Evolutionary conservation across 441 rosid genomes (phyloP), one percentile per base, ranked within the genome.

Genomic region (Populus tomentosa): DNA sequence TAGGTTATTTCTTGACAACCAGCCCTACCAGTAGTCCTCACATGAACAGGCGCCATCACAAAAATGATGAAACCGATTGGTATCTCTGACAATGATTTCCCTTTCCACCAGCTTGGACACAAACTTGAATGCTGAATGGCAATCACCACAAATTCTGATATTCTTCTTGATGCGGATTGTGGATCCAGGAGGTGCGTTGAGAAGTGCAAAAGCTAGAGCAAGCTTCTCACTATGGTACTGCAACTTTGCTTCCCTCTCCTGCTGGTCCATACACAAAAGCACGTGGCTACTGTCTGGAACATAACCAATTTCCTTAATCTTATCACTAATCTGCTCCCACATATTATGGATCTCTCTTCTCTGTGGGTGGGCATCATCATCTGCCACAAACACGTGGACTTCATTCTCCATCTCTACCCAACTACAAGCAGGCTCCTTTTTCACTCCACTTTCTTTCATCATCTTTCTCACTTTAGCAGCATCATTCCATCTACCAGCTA

Each of bases 391-490:
- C 75, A 87, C 77, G 78, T 85, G 89, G 66, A 79, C 82, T 33
- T 77, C 80, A 73, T 92, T 89, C 75, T 67, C 87, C 63, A 90
- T 78, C 71, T 88, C 87, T 69, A 91, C 82, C 94, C 94, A 91
- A 76, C 97, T 93, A 80, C 88, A 89, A 32, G 93, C 94, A 23
- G 96, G 93, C 79, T 90, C 89, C 85, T 90, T 91, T 67, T 79
- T 79, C 73, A 91, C 89, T 75, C 89, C 88, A 36, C 68, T 81
- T 75, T 84, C 82, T 82, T 79, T 85, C 94, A 91, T 90, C 80
- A 78, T 75, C 78, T 84, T 93, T 65, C 97, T 85, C 28, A 85
- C 77, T 74, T 80, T 80, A 36, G 83, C 78, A 68, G 79, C 90
- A 63, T 84, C 87, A 33, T 67, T 75, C 87, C 84, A 78, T 71